These are phyloP conservation scores for Podila epigama DNA, from an alignment of 192 early-diverging fungal species.

Conservation along the genomic window DNA sequence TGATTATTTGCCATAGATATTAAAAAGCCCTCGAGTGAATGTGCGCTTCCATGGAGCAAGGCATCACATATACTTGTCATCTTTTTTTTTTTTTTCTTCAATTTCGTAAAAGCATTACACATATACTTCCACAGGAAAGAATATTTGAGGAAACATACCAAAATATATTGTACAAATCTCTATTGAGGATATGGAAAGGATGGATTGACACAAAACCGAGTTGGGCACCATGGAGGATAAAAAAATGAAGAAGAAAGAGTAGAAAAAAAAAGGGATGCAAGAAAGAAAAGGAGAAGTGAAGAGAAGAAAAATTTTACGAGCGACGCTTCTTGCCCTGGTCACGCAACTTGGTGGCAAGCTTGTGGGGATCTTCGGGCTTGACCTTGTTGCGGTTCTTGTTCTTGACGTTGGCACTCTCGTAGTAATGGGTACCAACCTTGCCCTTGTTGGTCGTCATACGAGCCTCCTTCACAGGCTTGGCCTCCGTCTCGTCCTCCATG, in stretches of 20 bases:
- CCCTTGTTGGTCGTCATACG: slow-evolving; percentile 94
- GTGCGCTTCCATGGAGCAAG: no score
- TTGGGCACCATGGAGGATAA: neutral
- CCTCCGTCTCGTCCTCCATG: slow-evolving; percentile 36
- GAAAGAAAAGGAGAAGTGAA: neutral
- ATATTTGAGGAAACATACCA: no score
- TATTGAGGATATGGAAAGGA: neutral
- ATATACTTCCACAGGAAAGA: no score
- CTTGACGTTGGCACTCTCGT: slow-evolving; percentile 95
- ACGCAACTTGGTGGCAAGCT: slow-evolving; percentile 55
- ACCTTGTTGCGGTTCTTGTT: slow-evolving; percentile 88
- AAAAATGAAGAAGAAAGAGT: slow-evolving; percentile 3
- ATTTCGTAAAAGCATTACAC: no score
- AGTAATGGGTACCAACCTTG: slow-evolving; percentile 91
- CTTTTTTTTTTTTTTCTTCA: neutral
- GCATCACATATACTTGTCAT: no score
- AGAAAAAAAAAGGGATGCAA: slow-evolving; percentile 8
- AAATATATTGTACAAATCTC: slow-evolving; percentile 1
- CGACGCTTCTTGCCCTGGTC: slow-evolving; percentile 55
- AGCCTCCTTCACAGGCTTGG: slow-evolving; percentile 65
- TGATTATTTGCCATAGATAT: no score
- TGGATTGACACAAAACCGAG: neutral
- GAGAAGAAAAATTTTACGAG: slow-evolving; percentile 7
- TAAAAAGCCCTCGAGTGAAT: no score
- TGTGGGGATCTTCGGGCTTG: slow-evolving; percentile 71